A percentile compares a stretch with the other conserved stretches of the same genome.
Evolutionary conservation across 495 filamentous ascomycete genomes (phyloP).

Genomic region (Lasiosphaeris hirsuta): DNA sequence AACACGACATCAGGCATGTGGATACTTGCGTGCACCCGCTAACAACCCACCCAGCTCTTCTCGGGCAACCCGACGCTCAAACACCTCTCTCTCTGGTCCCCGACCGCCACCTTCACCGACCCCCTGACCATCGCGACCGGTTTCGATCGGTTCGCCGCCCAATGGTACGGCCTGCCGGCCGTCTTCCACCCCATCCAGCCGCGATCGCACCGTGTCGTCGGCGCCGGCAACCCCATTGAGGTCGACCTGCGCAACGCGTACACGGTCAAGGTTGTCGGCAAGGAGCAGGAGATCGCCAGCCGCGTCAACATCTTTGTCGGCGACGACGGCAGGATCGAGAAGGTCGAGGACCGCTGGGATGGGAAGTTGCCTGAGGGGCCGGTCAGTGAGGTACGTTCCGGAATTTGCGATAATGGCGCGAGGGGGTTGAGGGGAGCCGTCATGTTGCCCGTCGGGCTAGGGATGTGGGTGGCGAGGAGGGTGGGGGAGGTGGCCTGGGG

Average conservation of each 20-base stretch:
- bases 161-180: slow-evolving; percentile 43
- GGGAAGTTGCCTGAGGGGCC: slow-evolving; percentile 48
- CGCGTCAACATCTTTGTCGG: slow-evolving; percentile 43
- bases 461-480: not conserved
- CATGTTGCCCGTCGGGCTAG: not conserved
- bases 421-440: not conserved
- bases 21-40: too few species aligned
- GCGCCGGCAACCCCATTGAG: slow-evolving; percentile 52
- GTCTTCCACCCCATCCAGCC: slow-evolving; percentile 38
- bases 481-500: slow-evolving; percentile 11
- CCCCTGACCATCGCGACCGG: slow-evolving; percentile 51
- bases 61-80: slow-evolving; percentile 52
- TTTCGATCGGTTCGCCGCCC: slow-evolving; percentile 47
- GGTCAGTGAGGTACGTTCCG: slow-evolving; percentile 46
- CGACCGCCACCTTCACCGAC: slow-evolving; percentile 47
- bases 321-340: slow-evolving; percentile 42
- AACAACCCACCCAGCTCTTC: slow-evolving; percentile 43
- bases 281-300: slow-evolving; percentile 50
- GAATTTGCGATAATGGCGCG: not conserved
- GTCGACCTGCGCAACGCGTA: slow-evolving; percentile 52
- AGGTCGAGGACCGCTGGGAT: slow-evolving; percentile 57
- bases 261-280: slow-evolving; percentile 49
- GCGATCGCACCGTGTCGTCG: slow-evolving; percentile 46
- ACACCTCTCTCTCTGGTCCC: slow-evolving; percentile 53
- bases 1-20: too few species aligned